Evolutionary conservation across 768 basidiomycete species (phyloP).

Genomic region (Agrocybe pediades): DNA sequence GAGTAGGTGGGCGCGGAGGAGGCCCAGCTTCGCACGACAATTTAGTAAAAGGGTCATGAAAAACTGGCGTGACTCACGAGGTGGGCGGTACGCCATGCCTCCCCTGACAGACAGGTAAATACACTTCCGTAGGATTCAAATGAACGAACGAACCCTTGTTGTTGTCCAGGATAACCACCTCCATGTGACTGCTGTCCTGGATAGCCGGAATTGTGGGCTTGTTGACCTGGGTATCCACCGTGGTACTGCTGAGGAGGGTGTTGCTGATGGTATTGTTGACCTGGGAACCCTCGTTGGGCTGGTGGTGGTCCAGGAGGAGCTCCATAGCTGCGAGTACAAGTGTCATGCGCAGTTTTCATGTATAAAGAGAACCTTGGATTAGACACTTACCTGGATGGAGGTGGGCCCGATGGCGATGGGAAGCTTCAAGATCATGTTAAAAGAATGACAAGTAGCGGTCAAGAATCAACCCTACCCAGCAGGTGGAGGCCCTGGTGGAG

Average conservation of each 20-base stretch:
- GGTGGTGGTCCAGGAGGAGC: conserved; percentile 30
- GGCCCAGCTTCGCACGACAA: conserved; percentile 30
- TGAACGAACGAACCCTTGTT: conserved; percentile 14
- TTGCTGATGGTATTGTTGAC: conserved; percentile 42
- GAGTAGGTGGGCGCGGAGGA: conserved; percentile 55
- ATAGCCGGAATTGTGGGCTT: conserved; percentile 17
- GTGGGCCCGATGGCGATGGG: conserved; percentile 6
- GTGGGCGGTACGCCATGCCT: conserved; percentile 21
- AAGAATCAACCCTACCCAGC: conserved; percentile 15
- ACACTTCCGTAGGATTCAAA: not conserved
- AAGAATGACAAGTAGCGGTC: not conserved
- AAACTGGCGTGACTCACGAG: conserved; percentile 6
- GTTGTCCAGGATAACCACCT: conserved; percentile 10
- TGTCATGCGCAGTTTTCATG: not conserved
- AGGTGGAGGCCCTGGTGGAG: conserved; percentile 29
- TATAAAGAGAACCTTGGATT: not conserved
- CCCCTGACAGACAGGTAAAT: conserved; percentile 9
- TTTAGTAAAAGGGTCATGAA: not conserved
- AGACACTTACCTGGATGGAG: conserved; percentile 3
- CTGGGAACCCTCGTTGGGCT: conserved; percentile 38
- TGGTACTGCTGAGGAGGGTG: conserved; percentile 15
- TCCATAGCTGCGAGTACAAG: conserved; percentile 9
- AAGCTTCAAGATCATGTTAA: not conserved
- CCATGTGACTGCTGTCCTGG: conserved; percentile 16
- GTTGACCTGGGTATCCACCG: conserved; percentile 22